Conservation (phyloP, 2,329 filamentous ascomycete genomes). For the Penicillium sp. region DNA sequence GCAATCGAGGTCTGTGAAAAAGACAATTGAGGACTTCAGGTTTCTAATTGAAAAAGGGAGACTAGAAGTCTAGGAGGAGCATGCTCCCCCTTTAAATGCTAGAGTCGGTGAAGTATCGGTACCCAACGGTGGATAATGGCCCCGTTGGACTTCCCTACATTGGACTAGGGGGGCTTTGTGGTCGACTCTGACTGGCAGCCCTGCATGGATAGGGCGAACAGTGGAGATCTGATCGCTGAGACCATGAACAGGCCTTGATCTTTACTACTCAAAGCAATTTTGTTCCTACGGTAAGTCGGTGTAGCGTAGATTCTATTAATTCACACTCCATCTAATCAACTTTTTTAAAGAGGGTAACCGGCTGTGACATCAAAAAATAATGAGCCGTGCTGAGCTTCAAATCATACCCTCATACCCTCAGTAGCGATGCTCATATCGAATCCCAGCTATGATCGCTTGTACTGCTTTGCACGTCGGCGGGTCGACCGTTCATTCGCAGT, state of each 20-base stretch:
- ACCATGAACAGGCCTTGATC: background rate
- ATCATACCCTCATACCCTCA: background rate
- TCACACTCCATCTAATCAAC: constrained; percentile 2
- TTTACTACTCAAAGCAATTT: background rate
- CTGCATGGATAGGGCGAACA: background rate
- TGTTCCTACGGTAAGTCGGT: background rate
- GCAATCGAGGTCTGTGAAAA: background rate
- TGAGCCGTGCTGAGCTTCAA: background rate
- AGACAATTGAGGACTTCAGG: background rate
- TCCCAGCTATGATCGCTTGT: constrained; percentile 26
- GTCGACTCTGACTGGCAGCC: constrained; percentile 10
- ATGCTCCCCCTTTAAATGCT: constrained; percentile 3
- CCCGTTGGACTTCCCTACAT: constrained; percentile 14
- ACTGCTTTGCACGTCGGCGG: constrained; percentile 30
- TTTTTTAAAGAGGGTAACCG: background rate
- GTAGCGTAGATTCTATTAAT: background rate
- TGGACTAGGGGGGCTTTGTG: constrained; percentile 9
- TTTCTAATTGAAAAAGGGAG: background rate
- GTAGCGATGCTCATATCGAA: background rate
- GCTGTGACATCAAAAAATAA: background rate
- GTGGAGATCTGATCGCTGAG: background rate
- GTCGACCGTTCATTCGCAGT: constrained; percentile 21
- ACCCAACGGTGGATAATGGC: constrained; percentile 18
- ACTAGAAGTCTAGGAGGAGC: background rate
- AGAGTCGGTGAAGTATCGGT: constrained; percentile 12